Evolutionary conservation across 2,329 filamentous ascomycete genomes (phyloP).

Genomic region (Scorias spongiosa): DNA sequence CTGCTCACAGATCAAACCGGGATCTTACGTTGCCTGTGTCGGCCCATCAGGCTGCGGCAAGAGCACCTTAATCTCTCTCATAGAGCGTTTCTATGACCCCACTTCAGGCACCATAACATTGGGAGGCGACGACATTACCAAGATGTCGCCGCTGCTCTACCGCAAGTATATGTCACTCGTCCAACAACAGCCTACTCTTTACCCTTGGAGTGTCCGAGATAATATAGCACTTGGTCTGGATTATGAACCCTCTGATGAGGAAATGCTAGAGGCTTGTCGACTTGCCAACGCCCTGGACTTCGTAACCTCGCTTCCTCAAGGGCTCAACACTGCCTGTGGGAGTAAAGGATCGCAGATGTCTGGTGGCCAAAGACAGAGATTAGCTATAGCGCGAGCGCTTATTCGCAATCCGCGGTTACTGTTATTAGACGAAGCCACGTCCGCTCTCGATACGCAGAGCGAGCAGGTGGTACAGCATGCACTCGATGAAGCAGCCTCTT

Average conservation of each 20-base stretch:
- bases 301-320: slow-evolving; percentile 1
- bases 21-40: slow-evolving; percentile 56
- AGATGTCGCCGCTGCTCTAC: slow-evolving; percentile 22
- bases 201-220: slow-evolving; percentile 26
- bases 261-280: background rate
- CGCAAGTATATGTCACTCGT: slow-evolving; percentile 27
- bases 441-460: slow-evolving; percentile 6
- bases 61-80: slow-evolving; percentile 50
- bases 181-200: slow-evolving; percentile 30
- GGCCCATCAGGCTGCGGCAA: slow-evolving; percentile 58
- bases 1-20: slow-evolving; percentile 32
- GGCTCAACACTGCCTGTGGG: background rate
- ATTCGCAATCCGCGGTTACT: slow-evolving; percentile 6
- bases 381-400: slow-evolving; percentile 7
- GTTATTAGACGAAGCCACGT: slow-evolving; percentile 8
- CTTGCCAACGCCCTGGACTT: slow-evolving; percentile 1
- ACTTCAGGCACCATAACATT: slow-evolving; percentile 47
- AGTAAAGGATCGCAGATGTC: slow-evolving; percentile 1
- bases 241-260: slow-evolving; percentile 1
- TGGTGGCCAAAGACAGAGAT: slow-evolving; percentile 7
- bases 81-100: slow-evolving; percentile 55
- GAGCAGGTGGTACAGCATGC: slow-evolving; percentile 11
- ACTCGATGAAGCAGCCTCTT: slow-evolving; percentile 14
- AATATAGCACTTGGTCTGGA: slow-evolving; percentile 16
- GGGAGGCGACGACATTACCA: slow-evolving; percentile 20